These are phyloP conservation scores for Metschnikowia proteae DNA, from an alignment of 805 yeast genomes.

Conservation along the genomic window DNA sequence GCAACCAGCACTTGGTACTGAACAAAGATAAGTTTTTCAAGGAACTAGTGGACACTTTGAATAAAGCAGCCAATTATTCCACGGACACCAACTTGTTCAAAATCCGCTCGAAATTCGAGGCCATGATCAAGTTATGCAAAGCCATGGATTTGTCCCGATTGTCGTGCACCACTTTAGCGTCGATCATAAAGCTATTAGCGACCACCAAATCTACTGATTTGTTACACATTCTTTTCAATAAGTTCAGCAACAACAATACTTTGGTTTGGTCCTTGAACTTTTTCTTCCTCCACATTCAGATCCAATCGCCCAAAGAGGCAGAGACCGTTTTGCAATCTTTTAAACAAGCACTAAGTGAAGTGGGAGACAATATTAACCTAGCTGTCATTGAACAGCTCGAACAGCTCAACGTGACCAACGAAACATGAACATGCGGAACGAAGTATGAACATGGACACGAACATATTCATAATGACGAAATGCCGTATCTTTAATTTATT, in stretches of 20 bases:
- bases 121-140: slow-evolving; percentile 24
- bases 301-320: slow-evolving; percentile 20
- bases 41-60: slow-evolving; percentile 12
- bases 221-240: slow-evolving; percentile 26
- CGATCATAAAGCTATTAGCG: slow-evolving; percentile 27
- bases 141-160: slow-evolving; percentile 18
- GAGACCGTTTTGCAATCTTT: slow-evolving; percentile 21
- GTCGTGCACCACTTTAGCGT: slow-evolving; percentile 21
- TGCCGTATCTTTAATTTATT: slow-evolving; percentile 6
- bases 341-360: slow-evolving; percentile 20
- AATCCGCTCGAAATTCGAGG: slow-evolving; percentile 20
- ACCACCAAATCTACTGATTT: slow-evolving; percentile 19
- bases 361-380: slow-evolving; percentile 25
- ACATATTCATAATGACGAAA: slow-evolving; percentile 4
- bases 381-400: slow-evolving; percentile 14
- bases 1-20: slow-evolving; percentile 11
- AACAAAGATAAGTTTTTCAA: slow-evolving; percentile 12
- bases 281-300: slow-evolving; percentile 28
- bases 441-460: not conserved
- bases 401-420: not conserved
- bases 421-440: not conserved
- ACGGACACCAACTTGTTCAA: not conserved
- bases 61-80: slow-evolving; percentile 15
- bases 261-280: slow-evolving; percentile 25
- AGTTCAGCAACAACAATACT: slow-evolving; percentile 19